Evolutionary conservation across 176 grass and related monocot genomes (phyloP).

Genomic region (Eragrostis curvula): DNA sequence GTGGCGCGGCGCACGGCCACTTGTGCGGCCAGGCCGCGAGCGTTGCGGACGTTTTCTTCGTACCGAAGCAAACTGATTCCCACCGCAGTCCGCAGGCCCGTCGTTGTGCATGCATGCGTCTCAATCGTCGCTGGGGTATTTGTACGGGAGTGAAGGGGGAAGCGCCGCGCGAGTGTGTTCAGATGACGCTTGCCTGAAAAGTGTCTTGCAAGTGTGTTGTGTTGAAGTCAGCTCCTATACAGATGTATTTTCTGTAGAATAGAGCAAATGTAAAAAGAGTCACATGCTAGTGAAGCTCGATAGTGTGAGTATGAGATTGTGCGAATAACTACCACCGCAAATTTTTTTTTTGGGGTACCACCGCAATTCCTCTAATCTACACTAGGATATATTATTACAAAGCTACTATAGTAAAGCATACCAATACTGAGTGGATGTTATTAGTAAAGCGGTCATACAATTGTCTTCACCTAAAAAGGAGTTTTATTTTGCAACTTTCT

Average conservation of each 20-base stretch:
- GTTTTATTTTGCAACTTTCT: too few species aligned
- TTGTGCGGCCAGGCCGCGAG: background rate
- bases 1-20: background rate
- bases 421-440: too few species aligned
- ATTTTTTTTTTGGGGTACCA: too few species aligned
- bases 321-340: too few species aligned
- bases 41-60: slow-evolving; percentile 3
- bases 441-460: too few species aligned
- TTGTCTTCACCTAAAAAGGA: too few species aligned
- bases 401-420: too few species aligned
- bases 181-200: background rate
- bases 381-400: too few species aligned
- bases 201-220: background rate
- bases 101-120: background rate
- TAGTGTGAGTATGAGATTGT: too few species aligned
- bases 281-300: too few species aligned
- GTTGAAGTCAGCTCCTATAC: background rate
- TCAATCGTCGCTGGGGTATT: background rate
- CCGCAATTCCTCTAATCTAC: too few species aligned
- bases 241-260: background rate
- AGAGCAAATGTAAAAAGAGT: background rate
- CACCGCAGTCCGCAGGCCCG: background rate
- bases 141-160: background rate
- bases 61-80: slow-evolving; percentile 16
- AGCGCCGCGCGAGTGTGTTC: background rate